A percentile compares a stretch with the other conserved stretches of the same genome.
Conservation (phyloP, 345 rosid genomes). For the Bruguiera gymnorhiza region DNA sequence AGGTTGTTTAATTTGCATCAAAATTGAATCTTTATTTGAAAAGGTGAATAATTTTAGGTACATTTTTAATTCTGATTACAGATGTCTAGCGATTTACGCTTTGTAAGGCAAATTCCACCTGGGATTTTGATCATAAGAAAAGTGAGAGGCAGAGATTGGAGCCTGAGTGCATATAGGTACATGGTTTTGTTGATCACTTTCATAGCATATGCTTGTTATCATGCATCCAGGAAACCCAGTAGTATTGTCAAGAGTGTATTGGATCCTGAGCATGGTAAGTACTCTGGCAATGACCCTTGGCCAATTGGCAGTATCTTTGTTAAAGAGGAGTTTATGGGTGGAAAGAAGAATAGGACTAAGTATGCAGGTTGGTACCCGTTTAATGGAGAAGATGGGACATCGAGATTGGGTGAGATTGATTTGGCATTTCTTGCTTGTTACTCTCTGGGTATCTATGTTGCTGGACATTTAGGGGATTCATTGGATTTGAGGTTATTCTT, state of each 20-base stretch:
- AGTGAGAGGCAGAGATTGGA: conserved; percentile 62
- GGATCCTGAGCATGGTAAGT: conserved; percentile 45
- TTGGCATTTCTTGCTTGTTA: conserved; percentile 81
- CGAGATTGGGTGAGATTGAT: conserved; percentile 74
- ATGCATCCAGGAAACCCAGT: conserved; percentile 83
- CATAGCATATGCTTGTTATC: conserved; percentile 81
- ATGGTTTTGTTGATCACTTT: conserved; percentile 59
- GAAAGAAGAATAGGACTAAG: neutral
- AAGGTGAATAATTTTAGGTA: conserved; percentile 13
- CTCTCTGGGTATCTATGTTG: conserved; percentile 72
- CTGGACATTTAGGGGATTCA: conserved; percentile 82
- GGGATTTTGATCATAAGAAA: conserved; percentile 51
- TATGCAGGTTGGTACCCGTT: conserved; percentile 74
- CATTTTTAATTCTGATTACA: neutral
- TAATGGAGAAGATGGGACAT: conserved; percentile 57
- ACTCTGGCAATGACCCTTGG: conserved; percentile 37
- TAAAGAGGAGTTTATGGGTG: conserved; percentile 18
- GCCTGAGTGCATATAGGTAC: conserved; percentile 56
- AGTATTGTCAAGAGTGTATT: conserved; percentile 83
- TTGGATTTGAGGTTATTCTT: conserved; percentile 77
- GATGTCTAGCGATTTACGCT: conserved; percentile 37
- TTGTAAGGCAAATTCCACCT: conserved; percentile 51
- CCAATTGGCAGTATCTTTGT: conserved; percentile 60
- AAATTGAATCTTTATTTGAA: neutral
- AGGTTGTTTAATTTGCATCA: neutral